phyloP scores from a whole-genome alignment of 2,329 filamentous ascomycete genomes.

The Monilinia laxa region DNA sequence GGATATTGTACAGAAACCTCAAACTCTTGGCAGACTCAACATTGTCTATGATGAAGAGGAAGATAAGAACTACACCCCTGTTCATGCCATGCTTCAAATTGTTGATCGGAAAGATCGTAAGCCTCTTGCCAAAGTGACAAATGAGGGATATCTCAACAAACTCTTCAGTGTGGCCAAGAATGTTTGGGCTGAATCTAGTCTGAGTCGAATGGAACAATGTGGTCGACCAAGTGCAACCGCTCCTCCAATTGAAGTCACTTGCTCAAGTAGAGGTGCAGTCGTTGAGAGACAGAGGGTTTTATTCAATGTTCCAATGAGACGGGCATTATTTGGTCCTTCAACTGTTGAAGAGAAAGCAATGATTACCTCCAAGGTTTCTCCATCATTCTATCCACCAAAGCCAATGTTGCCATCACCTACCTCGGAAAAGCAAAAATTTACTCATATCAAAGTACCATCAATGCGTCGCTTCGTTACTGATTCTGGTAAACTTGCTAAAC shows the following conservation, averaged over 20 bases:
- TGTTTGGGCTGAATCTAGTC: conserved; percentile 66
- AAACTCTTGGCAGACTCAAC: conserved; percentile 64
- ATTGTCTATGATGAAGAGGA: conserved; percentile 68
- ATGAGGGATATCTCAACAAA: conserved; percentile 68
- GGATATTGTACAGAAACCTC: conserved; percentile 53
- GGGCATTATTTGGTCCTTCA: conserved; percentile 68
- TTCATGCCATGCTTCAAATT: conserved; percentile 81
- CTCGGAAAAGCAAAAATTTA: conserved; percentile 80
- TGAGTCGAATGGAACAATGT: conserved; percentile 77
- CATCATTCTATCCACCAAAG: conserved; percentile 60
- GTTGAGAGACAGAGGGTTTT: conserved; percentile 69
- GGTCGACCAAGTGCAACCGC: conserved; percentile 76
- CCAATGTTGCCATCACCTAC: conserved; percentile 74
- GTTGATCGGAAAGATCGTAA: conserved; percentile 64
- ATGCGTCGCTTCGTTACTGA: conserved; percentile 98
- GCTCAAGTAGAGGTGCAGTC: conserved; percentile 63
- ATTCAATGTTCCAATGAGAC: conserved; percentile 77
- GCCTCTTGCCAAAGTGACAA: conserved; percentile 67
- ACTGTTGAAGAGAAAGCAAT: conserved; percentile 69
- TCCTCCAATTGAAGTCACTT: conserved; percentile 79
- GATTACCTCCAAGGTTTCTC: conserved; percentile 69
- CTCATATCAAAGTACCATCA: conserved; percentile 86
- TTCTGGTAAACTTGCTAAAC: conserved; percentile 89
- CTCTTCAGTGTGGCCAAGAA: conserved; percentile 76
- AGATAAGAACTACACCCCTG: conserved; percentile 63